Evolutionary conservation across 2,329 filamentous ascomycete genomes (phyloP), one percentile per base, ranked within the genome.

Genomic region (Annulohypoxylon truncatum): DNA sequence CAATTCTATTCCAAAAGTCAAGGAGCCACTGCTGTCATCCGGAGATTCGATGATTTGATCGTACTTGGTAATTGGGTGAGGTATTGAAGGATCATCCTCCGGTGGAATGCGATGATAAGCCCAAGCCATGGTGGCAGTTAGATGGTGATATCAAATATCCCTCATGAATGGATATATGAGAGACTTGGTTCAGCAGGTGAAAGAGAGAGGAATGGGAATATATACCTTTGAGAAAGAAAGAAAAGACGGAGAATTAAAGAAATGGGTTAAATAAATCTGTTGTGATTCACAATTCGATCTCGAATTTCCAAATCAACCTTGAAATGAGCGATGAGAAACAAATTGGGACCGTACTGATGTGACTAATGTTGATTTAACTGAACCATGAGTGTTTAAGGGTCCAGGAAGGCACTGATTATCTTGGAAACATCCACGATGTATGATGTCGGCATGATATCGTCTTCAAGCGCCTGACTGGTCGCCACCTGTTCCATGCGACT

Each of bases 1-100:
- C 1, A 76, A 24, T 48, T 76, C 73, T 22, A 76, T 47, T 3
- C 73, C 74, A 33, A 71, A 73, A 10, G 74, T 75, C 7, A 75
- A 52, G 5, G 40, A 3, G 2, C 69, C 69, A 0, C 24, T 28
- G 3, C 50, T 60, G 20, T 74, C 72, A 31, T 75, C 61, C 3
- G 50, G 42, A 1, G 68, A 68, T 20, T 66, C 66, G 52, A 74
- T 67, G 12, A 67, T 66, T 10, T 58, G 31, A 9, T 70, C 65
- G 8, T 66, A 61, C 40, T 73, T 73, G 4, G 63, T 48, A 18
- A 53, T 13, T 29, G 22, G 3, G 10, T 28, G 15, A 5, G 18
- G 2, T 18, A n/a, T 15, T 2, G 15, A 4, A 12, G 15, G 1
- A 7, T 54, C 20, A 8, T 7, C 46, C 46, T 29, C 33, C 44